Evolutionary conservation across 495 filamentous ascomycete genomes (phyloP), one percentile per base, ranked within the genome.

Genomic region (Tetracladium setigerum): DNA sequence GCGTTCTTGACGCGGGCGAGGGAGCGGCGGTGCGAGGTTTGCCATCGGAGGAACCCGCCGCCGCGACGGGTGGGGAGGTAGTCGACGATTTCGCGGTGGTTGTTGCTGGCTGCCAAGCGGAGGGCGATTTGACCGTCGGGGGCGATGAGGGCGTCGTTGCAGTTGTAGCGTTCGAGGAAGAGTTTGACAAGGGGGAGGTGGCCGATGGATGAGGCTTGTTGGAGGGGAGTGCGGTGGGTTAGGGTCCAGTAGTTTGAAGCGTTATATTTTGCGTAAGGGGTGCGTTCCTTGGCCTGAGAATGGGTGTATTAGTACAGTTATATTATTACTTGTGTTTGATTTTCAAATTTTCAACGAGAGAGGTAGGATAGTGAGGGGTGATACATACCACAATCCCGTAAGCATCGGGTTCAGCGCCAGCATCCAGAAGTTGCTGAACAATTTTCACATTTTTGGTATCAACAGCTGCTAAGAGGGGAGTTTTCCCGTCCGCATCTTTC

Each of bases 1-100:
- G 63, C 57, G 8, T 10, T 43, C 35, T 46, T 51, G 1, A 58
- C 43, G 16, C 65, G 35, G 7, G 36, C 13, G 39, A 64, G 55
- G 0, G 61, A 57, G 0, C 47, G 55, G 1, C 15, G 32, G 33
- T 50, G 41, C n/a, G 41, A 42, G 17, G 31, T 30, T 14, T 38
- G 43, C 48, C 48, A 50, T 17, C 48, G 40, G 9, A 30, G 40
- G 41, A 41, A 50, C 13, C 48, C 48, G 22, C 48, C 48, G 31
- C 40, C 48, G 13, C 48, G 40, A 17, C 48, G 31, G 0, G 41
- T 15, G 15, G 48, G 48, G 8, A 50, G 24, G 15, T 50, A 50
- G 48, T 44, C 34, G 8, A 50, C 48, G 7, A 44, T 32, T 32
- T 50, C 48, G 0, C 19, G 17, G 17, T 50, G 48, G 14, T 41